Percentiles rank a stretch among this genome's conserved stretches.
phyloP scores from a whole-genome alignment of 106 monocot species.

The Phalaenopsis aphrodite region DNA sequence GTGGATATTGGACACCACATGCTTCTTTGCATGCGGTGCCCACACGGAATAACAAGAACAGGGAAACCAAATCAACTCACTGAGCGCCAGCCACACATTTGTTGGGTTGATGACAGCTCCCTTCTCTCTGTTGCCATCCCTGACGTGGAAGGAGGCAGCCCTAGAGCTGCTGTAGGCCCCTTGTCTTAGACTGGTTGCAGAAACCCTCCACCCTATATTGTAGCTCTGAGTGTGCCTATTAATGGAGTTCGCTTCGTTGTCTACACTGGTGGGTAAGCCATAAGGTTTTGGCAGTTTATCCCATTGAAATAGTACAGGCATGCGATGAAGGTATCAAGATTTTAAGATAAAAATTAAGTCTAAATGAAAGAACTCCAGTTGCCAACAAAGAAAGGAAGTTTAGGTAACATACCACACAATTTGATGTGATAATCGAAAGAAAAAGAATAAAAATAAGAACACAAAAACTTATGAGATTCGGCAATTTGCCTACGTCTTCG shows the following conservation, averaged over 20 bases:
- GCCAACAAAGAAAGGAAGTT: no score
- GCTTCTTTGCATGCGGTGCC: no score
- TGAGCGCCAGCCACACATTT: neutral
- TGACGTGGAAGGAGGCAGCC: neutral
- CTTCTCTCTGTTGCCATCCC: neutral
- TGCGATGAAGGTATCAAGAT: no score
- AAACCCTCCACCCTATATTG: neutral
- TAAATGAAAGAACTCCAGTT: no score
- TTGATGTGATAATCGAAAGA: no score
- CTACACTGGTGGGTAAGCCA: neutral
- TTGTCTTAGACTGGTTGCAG: neutral
- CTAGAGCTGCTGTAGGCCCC: conserved; percentile 2
- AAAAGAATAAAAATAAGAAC: no score
- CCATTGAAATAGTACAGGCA: neutral
- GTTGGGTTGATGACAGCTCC: neutral
- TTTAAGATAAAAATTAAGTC: no score
- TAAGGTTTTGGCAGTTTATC: neutral
- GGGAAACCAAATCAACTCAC: neutral
- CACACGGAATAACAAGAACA: neutral
- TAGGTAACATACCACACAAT: no score
- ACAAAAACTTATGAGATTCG: no score
- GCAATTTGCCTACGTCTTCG: no score
- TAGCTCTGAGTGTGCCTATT: neutral
- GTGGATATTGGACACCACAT: no score
- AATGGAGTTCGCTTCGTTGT: neutral